Evolutionary conservation across 2,329 filamentous ascomycete species (phyloP), one percentile per base, ranked within the genome.

Genomic region (Mycocentrospora acerina): DNA sequence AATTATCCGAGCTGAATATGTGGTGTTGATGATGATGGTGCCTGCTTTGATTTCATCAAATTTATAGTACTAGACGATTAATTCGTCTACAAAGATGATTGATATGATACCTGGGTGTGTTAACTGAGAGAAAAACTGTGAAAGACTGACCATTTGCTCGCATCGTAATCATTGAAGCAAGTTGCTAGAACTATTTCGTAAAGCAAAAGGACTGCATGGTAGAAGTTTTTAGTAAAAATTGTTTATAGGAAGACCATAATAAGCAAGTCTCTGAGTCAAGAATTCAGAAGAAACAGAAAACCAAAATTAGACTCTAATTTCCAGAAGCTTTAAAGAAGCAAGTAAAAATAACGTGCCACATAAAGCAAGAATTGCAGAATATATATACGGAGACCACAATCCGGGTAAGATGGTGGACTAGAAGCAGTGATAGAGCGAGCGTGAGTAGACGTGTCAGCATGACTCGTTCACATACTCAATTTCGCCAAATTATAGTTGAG

Each of bases 151-250:
- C 11, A 29, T 17, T 18, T 38, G 32, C 34, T 25, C n/a, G 42
- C 42, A 37, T 45, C 38, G 18, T 42, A 36, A n/a, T 32, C 42
- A 13, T 45, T 45, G 22, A 41, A 42, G 19, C 32, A 38, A 2
- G 42, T 45, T 12, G 35, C 35, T 24, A 45, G 31, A 17, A 39
- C 37, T 35, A 44, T 40, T 12, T 30, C 37, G 13, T 37, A 44
- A 4, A 44, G 33, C 15, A 44, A 22, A 15, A 44, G n/a, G 25
- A 33, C 32, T 18, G 41, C 41, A 40, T 39, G 36, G 22, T 34
- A 37, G 18, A 40, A 29, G 10, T 44, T 40, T 8, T 35, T 35
- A 4, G 42, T 33, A 3, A 44, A 12, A 29, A 40, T 37, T 11
- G 11, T 40, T 19, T 44, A 37, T 17, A 44, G 27, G 2, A 34